Percentiles rank a stretch among this genome's conserved stretches.
Conservation (phyloP, 441 rosid species). For the Adansonia madagascariensis region DNA sequence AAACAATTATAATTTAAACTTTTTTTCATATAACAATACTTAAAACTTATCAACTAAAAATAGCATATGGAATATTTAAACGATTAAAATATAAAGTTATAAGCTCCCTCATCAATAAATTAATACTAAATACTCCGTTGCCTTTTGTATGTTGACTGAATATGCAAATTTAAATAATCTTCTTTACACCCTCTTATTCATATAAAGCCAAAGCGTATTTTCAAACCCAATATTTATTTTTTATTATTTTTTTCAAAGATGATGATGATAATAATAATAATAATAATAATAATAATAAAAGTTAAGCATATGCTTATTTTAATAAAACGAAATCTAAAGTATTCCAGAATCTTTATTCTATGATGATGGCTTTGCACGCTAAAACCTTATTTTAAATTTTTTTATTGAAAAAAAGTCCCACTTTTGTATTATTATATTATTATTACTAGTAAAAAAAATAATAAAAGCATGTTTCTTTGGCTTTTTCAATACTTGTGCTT, state of each 20-base stretch:
- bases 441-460: neutral
- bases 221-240: too few relatives aligned
- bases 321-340: constrained; percentile 15
- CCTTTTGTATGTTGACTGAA: neutral
- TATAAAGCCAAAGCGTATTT: neutral
- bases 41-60: neutral
- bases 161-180: neutral
- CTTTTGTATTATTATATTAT: neutral
- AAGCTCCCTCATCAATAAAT: neutral
- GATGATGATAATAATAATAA: too few relatives aligned
- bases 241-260: neutral
- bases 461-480: constrained; percentile 26
- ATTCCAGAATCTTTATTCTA: constrained; percentile 7
- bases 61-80: neutral
- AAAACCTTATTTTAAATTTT: neutral
- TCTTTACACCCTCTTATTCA: neutral
- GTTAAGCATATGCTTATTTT: constrained; percentile 10
- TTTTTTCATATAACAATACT: neutral
- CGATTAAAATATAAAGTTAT: neutral
- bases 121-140: neutral
- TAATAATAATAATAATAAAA: neutral
- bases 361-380: neutral
- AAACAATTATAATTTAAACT: neutral
- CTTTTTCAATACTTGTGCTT: constrained; percentile 18
- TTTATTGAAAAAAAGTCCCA: neutral